These are phyloP conservation scores for Ambispora gerdemannii DNA, from an alignment of 192 early-diverging fungal species.

Conservation along the genomic window DNA sequence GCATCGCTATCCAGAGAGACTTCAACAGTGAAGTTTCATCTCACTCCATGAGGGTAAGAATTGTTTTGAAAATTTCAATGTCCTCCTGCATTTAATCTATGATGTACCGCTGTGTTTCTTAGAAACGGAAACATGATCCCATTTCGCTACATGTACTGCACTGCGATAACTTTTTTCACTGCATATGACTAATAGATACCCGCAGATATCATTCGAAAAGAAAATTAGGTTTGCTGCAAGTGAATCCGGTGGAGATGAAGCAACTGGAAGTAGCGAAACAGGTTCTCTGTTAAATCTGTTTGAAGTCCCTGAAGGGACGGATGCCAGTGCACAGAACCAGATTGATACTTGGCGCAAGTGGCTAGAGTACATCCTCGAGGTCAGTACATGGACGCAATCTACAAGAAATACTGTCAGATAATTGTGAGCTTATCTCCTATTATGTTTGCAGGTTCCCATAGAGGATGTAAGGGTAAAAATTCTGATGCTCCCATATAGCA, in stretches of 20 bases:
- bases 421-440: neutral
- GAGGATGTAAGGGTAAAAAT: slow-evolving; percentile 16
- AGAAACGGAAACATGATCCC: slow-evolving; percentile 7
- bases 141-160: too few relatives aligned
- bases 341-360: neutral
- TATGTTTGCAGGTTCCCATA: slow-evolving; percentile 20
- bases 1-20: slow-evolving; percentile 2
- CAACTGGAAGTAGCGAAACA: neutral
- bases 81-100: slow-evolving; percentile 1
- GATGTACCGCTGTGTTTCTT: neutral
- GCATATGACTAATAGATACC: slow-evolving; percentile 1
- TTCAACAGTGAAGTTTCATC: slow-evolving; percentile 6
- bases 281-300: neutral
- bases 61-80: neutral
- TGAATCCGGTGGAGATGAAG: neutral
- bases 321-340: neutral
- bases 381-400: slow-evolving; percentile 4
- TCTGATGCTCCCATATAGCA: slow-evolving; percentile 6
- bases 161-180: neutral
- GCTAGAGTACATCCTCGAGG: neutral
- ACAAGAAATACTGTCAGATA: slow-evolving; percentile 11
- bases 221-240: slow-evolving; percentile 1
- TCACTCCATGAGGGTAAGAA: neutral
- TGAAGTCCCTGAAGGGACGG: neutral
- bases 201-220: slow-evolving; percentile 18